A percentile compares a stretch with the other conserved stretches of the same genome.
Conservation (phyloP, 2,329 filamentous ascomycete species). For the Colletotrichum sp. region DNA sequence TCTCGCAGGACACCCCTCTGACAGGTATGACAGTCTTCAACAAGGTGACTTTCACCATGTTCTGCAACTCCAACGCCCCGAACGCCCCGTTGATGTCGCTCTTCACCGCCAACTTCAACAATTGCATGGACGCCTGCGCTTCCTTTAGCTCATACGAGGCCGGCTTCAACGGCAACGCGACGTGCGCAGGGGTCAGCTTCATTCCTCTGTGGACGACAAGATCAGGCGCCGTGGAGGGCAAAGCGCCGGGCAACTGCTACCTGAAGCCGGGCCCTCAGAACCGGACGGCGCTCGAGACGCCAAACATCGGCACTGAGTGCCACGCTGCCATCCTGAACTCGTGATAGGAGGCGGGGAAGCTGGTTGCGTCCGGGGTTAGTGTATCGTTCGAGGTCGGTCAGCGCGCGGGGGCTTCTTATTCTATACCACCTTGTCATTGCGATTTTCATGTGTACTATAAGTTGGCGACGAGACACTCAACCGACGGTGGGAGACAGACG, state of each 20-base stretch:
- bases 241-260: slow-evolving; percentile 50
- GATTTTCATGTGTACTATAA: background rate
- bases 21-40: slow-evolving; percentile 37
- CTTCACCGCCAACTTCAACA: slow-evolving; percentile 46
- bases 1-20: background rate
- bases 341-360: background rate
- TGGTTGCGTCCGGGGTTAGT: background rate
- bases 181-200: slow-evolving; percentile 41
- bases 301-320: slow-evolving; percentile 37
- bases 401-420: background rate
- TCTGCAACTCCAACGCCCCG: slow-evolving; percentile 48
- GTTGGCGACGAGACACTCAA: background rate
- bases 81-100: slow-evolving; percentile 42
- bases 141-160: slow-evolving; percentile 27
- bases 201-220: slow-evolving; percentile 49
- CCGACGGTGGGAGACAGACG: background rate
- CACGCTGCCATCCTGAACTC: slow-evolving; percentile 37
- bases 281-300: slow-evolving; percentile 28
- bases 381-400: background rate
- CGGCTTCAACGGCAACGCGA: slow-evolving; percentile 22
- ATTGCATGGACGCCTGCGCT: slow-evolving; percentile 54
- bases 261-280: slow-evolving; percentile 45
- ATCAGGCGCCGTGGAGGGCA: slow-evolving; percentile 31
- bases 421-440: background rate
- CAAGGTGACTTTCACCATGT: slow-evolving; percentile 42